Evolutionary conservation across 176 grass and related monocot genomes (phyloP), one percentile per base, ranked within the genome.

Genomic region (Coix lacrymajobi): DNA sequence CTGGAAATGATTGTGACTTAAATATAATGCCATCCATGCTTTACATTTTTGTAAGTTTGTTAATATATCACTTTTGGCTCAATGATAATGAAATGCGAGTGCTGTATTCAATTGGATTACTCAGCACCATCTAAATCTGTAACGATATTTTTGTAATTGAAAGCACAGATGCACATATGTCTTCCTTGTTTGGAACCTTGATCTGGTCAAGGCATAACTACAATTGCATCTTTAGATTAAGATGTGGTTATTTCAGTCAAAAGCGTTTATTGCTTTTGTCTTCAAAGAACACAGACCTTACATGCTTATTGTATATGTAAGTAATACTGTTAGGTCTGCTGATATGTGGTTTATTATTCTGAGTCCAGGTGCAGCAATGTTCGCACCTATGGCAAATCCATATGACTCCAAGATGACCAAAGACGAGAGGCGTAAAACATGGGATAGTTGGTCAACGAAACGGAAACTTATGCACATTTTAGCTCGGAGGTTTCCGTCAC

Each of bases 331-430:
- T 80, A 57, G 22, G 3, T 69, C 14, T 46, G 10, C 4, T 77
- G 43, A 41, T 71, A 60, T 30, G 19, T 69, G 54, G 10, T 66
- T 61, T 57, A 22, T 70, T 88, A 7, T 63, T 19, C 38, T 79
- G 40, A 39, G 85, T 84, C 36, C 84, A 99, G 96, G 93, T 78
- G 93, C 89, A 88, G 93, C 91, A 45, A 85, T 99, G 93, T 96
- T 99, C 48, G 93, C 96, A 61, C 91, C 96, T 92, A 87, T 96
- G 85, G 89, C 77, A 45, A 99, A 99, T 89, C 96, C 89, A 72
- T 99, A 99, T 39, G 96, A 99, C 75, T 81, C 73, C 20, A 94
- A 83, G 83, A 90, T 99, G 93, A 92, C 81, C 63, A 99, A 99
- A 70, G 96, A 99, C 61, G 96, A 99, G 81, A 90, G 38, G 38